Evolutionary conservation across 306 rosid genomes (phyloP), one percentile per base, ranked within the genome.

Genomic region (Quillaja saponaria): DNA sequence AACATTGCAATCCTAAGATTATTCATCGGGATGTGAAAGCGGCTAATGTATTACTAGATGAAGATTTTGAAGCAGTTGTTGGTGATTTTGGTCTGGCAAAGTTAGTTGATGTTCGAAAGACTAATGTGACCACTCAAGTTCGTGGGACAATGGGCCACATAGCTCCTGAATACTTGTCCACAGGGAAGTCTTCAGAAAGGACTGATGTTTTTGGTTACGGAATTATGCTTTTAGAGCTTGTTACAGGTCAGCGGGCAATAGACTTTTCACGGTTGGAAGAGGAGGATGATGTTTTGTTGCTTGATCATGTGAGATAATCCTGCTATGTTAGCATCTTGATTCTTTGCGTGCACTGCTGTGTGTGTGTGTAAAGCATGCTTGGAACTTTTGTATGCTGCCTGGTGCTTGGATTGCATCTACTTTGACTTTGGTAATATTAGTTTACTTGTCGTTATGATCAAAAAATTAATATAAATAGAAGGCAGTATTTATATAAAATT

Each of bases 121-220:
- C 99, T 55, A 85, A 81, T 10, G 99, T 94, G 71, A 94, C 99
- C 57, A 94, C 99, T 69, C 96, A 94, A 83, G 90, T 94, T 80
- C 96, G 99, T 31, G 99, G 99, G 60, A 94, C 99, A 55, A 89
- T 94, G 99, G 99, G 99, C 62, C 99, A 94, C 84, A 94, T 94
- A 76, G 99, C 99, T 67, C 99, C 99, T 17, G 99, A 94, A 62
- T 94, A 94, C 77, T 64, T 94, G 85, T 89, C 99, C 44, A 94
- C 99, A 1, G 99, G 99, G 70, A 94, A 90, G 70, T 87, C 99
- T 52, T 94, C 99, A 9, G 99, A 85, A 71, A 89, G 97, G 85
- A 94, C 99, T 2, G 99, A 94, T 67, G 99, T 94, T 76, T 94
- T 94, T 66, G 99, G 99, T 50, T 94, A 94, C 28, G 99, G 99